Evolutionary conservation across 1,284 basidiomycete species (phyloP).

Genomic region (Sanghuangporus baumii): DNA sequence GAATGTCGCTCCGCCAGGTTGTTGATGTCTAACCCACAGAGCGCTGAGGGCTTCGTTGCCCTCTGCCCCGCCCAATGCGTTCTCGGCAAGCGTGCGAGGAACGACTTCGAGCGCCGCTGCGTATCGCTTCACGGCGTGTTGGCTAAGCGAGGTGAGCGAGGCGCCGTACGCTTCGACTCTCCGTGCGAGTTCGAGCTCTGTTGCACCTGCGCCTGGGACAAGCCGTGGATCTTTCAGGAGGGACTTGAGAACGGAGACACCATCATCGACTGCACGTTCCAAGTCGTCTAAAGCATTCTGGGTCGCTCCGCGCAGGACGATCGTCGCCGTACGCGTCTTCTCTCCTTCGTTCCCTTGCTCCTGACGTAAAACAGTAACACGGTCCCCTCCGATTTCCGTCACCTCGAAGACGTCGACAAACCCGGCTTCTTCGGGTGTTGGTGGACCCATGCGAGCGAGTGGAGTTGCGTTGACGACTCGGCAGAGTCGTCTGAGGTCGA

Average conservation of each 20-base stretch:
- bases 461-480: conserved; percentile 96
- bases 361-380: conserved; percentile 95
- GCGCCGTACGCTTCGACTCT: conserved; percentile 84
- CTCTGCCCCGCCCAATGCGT: conserved; percentile 85
- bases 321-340: conserved; percentile 83
- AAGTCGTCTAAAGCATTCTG: conserved; percentile 94
- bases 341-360: conserved; percentile 61
- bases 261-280: conserved; percentile 94
- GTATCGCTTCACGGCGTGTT: conserved; percentile 93
- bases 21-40: conserved; percentile 87
- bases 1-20: conserved; percentile 61
- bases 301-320: conserved; percentile 96
- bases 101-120: conserved; percentile 89
- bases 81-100: conserved; percentile 92
- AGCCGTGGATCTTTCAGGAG: conserved; percentile 87
- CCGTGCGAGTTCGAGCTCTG: conserved; percentile 87
- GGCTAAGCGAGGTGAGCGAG: conserved; percentile 85
- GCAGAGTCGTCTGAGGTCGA: conserved; percentile 91
- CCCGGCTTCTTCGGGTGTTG: conserved; percentile 95
- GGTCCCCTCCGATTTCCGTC: conserved; percentile 95
- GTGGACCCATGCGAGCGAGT: conserved; percentile 91
- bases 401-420: conserved; percentile 93
- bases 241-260: conserved; percentile 94
- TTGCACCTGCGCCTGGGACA: conserved; percentile 92
- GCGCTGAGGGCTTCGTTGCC: conserved; percentile 89